Conservation (phyloP, 2,329 filamentous ascomycete genomes). For the Amauroascus niger region DNA sequence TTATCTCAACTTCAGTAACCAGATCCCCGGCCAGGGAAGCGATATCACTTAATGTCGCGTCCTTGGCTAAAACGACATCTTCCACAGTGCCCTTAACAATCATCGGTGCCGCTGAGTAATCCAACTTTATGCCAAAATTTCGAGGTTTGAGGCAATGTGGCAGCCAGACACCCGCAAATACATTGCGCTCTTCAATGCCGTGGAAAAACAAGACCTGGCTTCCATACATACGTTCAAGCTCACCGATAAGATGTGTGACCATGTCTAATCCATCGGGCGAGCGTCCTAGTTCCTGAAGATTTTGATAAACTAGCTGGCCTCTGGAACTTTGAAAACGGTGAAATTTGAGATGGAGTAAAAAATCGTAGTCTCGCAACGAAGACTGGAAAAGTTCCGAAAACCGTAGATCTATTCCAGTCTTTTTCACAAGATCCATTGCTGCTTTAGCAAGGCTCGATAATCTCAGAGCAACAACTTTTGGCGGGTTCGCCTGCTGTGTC, state of each 20-base stretch:
- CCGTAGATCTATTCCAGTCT: constrained; percentile 46
- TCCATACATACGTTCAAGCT: constrained; percentile 58
- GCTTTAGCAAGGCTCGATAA: constrained; percentile 74
- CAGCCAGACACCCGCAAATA: constrained; percentile 58
- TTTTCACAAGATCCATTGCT: constrained; percentile 54
- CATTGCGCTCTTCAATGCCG: constrained; percentile 48
- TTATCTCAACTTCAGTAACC: constrained; percentile 50
- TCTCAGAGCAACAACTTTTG: constrained; percentile 72
- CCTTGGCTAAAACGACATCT: constrained; percentile 31
- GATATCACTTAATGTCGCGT: constrained; percentile 38
- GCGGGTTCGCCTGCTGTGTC: constrained; percentile 59
- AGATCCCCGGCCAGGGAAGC: constrained; percentile 51
- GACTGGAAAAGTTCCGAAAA: constrained; percentile 59
- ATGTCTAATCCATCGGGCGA: constrained; percentile 46
- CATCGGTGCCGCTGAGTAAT: constrained; percentile 27
- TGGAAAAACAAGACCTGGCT: constrained; percentile 71
- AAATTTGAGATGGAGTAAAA: constrained; percentile 62
- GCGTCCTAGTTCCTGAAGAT: constrained; percentile 51
- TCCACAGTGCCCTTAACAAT: constrained; percentile 15
- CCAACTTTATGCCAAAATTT: constrained; percentile 30
- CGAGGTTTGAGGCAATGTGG: constrained; percentile 35
- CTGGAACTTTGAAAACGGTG: constrained; percentile 38
- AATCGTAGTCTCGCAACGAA: constrained; percentile 68
- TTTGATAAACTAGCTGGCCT: constrained; percentile 54
- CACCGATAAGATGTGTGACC: constrained; percentile 52